Percentiles rank a stretch among this genome's conserved stretches.
These are phyloP conservation scores for Aureobasidium pullulans DNA, from an alignment of 2,329 filamentous ascomycete species.

Conservation along the genomic window DNA sequence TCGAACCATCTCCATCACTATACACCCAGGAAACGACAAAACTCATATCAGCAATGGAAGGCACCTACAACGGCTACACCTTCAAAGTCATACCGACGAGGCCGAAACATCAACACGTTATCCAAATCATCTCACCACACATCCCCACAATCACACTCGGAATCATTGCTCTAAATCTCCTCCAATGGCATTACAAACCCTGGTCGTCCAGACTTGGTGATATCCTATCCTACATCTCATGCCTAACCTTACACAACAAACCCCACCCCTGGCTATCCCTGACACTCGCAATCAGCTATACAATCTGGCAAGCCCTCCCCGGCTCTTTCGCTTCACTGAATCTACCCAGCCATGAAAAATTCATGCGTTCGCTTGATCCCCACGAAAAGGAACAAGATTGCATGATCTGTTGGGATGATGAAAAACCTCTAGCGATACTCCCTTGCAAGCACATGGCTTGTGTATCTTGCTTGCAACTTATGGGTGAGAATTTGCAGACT, in stretches of 20 bases:
- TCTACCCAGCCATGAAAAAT: neutral
- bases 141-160: neutral
- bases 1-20: no score
- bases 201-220: neutral
- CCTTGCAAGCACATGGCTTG: neutral
- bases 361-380: neutral
- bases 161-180: neutral
- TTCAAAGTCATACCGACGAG: neutral
- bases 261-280: neutral
- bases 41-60: neutral
- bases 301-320: neutral
- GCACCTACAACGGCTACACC: neutral
- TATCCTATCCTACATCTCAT: neutral
- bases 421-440: neutral
- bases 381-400: neutral
- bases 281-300: neutral
- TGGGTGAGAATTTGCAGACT: neutral
- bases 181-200: neutral
- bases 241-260: neutral
- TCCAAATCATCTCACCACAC: neutral
- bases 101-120: neutral
- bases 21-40: no score
- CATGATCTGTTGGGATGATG: neutral
- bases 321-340: neutral
- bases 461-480: neutral